Evolutionary conservation across 2,329 filamentous ascomycete species (phyloP).

Genomic region (Drechslera avenae): DNA sequence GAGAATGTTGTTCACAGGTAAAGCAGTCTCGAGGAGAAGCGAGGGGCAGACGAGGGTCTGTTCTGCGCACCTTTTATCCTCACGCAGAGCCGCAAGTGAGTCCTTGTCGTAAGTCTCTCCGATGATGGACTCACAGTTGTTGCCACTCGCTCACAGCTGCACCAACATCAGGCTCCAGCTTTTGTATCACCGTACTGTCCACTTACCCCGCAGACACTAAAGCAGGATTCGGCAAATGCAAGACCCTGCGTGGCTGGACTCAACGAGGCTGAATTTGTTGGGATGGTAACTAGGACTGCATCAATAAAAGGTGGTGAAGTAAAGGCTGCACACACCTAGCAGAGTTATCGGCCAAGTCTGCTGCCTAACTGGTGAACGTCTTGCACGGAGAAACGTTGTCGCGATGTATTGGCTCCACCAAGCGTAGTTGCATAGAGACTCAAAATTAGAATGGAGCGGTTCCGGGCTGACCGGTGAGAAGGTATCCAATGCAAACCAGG

Average conservation of each 20-base stretch:
- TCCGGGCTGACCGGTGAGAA: slow-evolving; percentile 22
- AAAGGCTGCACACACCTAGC: slow-evolving; percentile 14
- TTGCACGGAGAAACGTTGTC: slow-evolving; percentile 2
- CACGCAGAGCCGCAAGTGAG: slow-evolving; percentile 14
- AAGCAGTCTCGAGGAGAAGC: background rate
- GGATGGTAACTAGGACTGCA: slow-evolving; percentile 2
- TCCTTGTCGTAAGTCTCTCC: slow-evolving; percentile 2
- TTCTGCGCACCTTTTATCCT: slow-evolving; percentile 19
- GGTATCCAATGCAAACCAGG: slow-evolving; percentile 11
- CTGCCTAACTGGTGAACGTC: slow-evolving; percentile 16
- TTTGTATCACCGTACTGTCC: background rate
- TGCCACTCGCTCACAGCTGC: slow-evolving; percentile 1
- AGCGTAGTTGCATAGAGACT: background rate
- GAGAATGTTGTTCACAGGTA: too few species aligned
- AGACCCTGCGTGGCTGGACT: slow-evolving; percentile 2
- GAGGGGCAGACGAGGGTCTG: slow-evolving; percentile 1
- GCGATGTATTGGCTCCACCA: slow-evolving; percentile 13
- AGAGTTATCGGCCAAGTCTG: slow-evolving; percentile 13
- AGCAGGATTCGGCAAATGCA: slow-evolving; percentile 5
- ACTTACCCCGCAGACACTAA: slow-evolving; percentile 14
- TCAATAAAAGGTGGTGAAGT: slow-evolving; percentile 2
- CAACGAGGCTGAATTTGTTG: slow-evolving; percentile 14
- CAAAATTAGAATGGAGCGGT: slow-evolving; percentile 6
- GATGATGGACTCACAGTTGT: background rate
- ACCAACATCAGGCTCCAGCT: slow-evolving; percentile 10